Evolutionary conservation across 352 stramenopile genomes (phyloP), one percentile per base, ranked within the genome.

Genomic region (Aphanomyces euteiches): DNA sequence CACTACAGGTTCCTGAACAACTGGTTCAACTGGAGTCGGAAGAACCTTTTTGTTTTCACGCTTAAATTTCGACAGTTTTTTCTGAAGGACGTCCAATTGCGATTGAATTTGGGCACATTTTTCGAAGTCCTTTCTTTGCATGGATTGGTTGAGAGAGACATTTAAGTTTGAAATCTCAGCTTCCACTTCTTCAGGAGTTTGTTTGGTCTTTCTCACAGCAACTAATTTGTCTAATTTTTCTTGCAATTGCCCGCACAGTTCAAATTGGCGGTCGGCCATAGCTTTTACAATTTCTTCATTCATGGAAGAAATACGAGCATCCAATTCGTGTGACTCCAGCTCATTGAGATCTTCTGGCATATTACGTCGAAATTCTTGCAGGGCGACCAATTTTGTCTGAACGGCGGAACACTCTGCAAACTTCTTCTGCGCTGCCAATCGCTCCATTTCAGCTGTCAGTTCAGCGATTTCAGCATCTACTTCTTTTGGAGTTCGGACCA

Each of bases 331-430:
- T 5, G 88, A 77, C 47, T 95, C 87, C 37, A 96, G 70, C n/a
- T 96, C 88, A 28, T 92, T 90, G 56, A 95, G 47, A 39, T 94
- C 87, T 75, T 96, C 87, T 66, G 92, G 89, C 45, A 96, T 76
- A 19, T 90, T 75, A 48, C 83, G 85, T 3, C 87, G 77, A 56
- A 85, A 78, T 65, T 92, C 85, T 58, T 93, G 79, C 15, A 96
- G 74, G 47, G 82, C 83, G 67, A 93, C 86, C 4, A 95, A 67
- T 48, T 92, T 76, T 56, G 90, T 92, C 47, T 96, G 87, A 12
- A 96, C 58, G 15, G 91, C 82, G 13, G 84, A 88, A 73, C 88
- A 96, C 10, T 77, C 74, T 0, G 81, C 85, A 77, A 93, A 96
- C 71, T 95, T 82, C 57, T 96, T 96, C 54, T 77, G 82, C 58